phyloP scores from a whole-genome alignment of 768 basidiomycete species.

The Psilocybe subaeruginosa region DNA sequence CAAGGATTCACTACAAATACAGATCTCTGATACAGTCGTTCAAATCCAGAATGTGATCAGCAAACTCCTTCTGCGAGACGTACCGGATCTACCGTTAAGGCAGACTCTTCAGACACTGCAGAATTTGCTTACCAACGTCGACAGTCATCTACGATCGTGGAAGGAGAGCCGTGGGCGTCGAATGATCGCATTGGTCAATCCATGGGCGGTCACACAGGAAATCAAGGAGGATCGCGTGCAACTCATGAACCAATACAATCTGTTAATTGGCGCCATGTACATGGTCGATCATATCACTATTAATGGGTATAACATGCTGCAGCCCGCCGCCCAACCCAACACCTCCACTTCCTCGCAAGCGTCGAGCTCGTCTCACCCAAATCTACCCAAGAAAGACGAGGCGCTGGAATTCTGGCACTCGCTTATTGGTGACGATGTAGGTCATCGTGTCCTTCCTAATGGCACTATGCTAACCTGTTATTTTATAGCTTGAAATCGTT shows the following conservation, averaged over 20 bases:
- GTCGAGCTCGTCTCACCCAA: too few species aligned
- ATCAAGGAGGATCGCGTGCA: conserved; percentile 18
- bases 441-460: neutral
- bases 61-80: conserved; percentile 14
- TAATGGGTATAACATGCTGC: conserved; percentile 15
- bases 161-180: conserved; percentile 14
- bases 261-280: conserved; percentile 19
- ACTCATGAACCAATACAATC: conserved; percentile 16
- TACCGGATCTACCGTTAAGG: conserved; percentile 2
- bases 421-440: conserved; percentile 26
- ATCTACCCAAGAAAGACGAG: neutral
- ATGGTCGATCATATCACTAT: conserved; percentile 13
- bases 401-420: conserved; percentile 26
- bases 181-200: conserved; percentile 11
- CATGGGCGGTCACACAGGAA: conserved; percentile 16
- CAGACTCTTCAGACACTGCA: conserved; percentile 12
- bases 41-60: conserved; percentile 17
- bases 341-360: neutral
- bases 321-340: neutral
- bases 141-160: conserved; percentile 16
- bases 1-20: conserved; percentile 9
- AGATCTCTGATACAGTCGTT: conserved; percentile 16
- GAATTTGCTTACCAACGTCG: conserved; percentile 6
- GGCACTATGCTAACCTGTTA: neutral
- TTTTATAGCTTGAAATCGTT: conserved; percentile 19